Evolutionary conservation across 768 basidiomycete genomes (phyloP).

Genomic region (Leucosporidium scottii): DNA sequence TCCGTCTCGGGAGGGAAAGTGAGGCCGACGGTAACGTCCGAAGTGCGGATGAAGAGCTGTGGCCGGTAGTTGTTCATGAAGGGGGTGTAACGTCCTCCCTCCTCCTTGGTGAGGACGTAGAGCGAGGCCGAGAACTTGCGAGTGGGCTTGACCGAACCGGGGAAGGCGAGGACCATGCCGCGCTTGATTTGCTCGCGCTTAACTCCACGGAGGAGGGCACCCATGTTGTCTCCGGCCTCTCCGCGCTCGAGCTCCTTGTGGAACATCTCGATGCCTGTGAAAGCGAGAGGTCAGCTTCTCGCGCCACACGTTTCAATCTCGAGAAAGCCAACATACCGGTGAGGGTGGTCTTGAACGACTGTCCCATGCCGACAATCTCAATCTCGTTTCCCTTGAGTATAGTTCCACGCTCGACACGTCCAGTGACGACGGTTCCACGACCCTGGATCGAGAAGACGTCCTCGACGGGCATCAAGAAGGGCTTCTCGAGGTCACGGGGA

Average conservation of each 20-base stretch:
- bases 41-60: slow-evolving; percentile 90
- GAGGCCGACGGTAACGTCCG: slow-evolving; percentile 78
- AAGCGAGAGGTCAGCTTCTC: neutral
- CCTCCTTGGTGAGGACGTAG: slow-evolving; percentile 81
- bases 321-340: slow-evolving; percentile 73
- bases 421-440: slow-evolving; percentile 94
- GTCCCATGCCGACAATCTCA: slow-evolving; percentile 82
- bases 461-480: slow-evolving; percentile 93
- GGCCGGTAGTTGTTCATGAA: slow-evolving; percentile 89
- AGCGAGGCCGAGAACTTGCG: slow-evolving; percentile 92
- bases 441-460: slow-evolving; percentile 97
- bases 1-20: slow-evolving; percentile 80
- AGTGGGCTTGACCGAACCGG: slow-evolving; percentile 85
- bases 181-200: slow-evolving; percentile 93
- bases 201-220: slow-evolving; percentile 87
- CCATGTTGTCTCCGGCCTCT: slow-evolving; percentile 99
- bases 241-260: slow-evolving; percentile 98
- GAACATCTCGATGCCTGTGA: slow-evolving; percentile 71
- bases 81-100: slow-evolving; percentile 53
- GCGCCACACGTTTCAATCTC: neutral
- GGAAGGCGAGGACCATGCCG: slow-evolving; percentile 82
- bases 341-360: slow-evolving; percentile 76
- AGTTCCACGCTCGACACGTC: slow-evolving; percentile 86
- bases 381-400: slow-evolving; percentile 87
- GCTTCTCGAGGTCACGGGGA: slow-evolving; percentile 89